Evolutionary conservation across 2,329 filamentous ascomycete genomes (phyloP), one percentile per base, ranked within the genome.

Genomic region (Aspergillus texensis): DNA sequence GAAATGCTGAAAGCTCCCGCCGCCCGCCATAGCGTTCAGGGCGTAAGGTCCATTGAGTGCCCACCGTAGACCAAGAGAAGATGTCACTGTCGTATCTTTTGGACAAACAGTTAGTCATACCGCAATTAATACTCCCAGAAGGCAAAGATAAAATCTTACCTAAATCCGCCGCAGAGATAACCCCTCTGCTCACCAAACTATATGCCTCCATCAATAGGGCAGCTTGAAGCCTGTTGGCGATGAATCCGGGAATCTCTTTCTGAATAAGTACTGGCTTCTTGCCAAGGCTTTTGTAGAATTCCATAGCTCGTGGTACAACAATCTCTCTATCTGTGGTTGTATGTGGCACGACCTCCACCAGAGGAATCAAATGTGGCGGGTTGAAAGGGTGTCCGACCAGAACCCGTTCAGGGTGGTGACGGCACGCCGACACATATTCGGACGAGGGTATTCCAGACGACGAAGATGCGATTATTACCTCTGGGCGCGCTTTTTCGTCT

Each of bases 191-290:
- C 8, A 80, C 70, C 6, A 80, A 66, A 56, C 72, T 74, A 57
- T 76, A 75, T 0, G 77, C 75, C 64, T 81, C 79, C 4, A 71
- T 71, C 41, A 73, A 70, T 0, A 82, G 68, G 1, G 78, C 77
- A 0, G 75, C 74, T 62, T 83, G 81, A 0, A 84, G 75, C 8
- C 82, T 74, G 68, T 83, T 83, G 19, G 80, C 81, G 9, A 82
- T 74, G 60, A 80, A 79, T 0, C 81, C 81, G 2, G 77, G 73
- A 0, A 77, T 74, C 64, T 83, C 81, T 53, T 80, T 75, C 60
- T 75, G 72, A 26, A 82, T 72, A 26, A 77, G 71, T 1, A 81
- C 73, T 0, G 81, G 74, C 24, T 76, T 75, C 65, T 81, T 81
- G 6, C 79, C 81, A 2, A 82, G 66, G 6, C 46, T 63, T 10